Conservation (phyloP, 2,329 filamentous ascomycete genomes). For the Talaromyces sp. region DNA sequence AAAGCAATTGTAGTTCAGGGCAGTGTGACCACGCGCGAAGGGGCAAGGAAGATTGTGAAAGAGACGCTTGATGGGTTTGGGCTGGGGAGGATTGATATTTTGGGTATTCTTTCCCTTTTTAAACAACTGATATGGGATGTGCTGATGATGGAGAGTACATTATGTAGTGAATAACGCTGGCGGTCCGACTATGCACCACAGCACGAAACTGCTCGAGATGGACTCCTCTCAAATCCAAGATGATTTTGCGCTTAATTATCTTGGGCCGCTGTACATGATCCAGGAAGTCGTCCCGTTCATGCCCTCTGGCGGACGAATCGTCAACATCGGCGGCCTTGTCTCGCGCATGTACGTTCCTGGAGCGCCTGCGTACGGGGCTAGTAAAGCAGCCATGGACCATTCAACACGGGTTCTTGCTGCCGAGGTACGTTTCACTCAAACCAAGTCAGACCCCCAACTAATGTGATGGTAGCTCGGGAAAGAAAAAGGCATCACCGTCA, state of each 20-base stretch:
- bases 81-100: conserved; percentile 1
- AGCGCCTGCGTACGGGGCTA: too few species aligned
- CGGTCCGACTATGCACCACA: neutral
- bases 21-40: neutral
- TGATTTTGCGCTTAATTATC: neutral
- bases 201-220: neutral
- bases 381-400: too few species aligned
- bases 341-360: too few species aligned
- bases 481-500: conserved; percentile 5
- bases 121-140: neutral
- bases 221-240: neutral
- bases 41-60: neutral
- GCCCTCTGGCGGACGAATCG: conserved; percentile 2
- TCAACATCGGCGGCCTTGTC: conserved; percentile 4
- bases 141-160: too few species aligned
- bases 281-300: neutral
- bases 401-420: too few species aligned
- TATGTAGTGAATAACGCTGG: conserved; percentile 2
- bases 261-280: neutral
- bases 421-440: too few species aligned
- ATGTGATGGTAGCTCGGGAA: neutral
- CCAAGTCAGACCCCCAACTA: too few species aligned
- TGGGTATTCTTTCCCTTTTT: neutral
- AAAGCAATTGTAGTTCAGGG: conserved; percentile 1
- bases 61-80: neutral